Evolutionary conservation across 2,329 filamentous ascomycete genomes (phyloP).

Genomic region (Fusarium marasasianum): DNA sequence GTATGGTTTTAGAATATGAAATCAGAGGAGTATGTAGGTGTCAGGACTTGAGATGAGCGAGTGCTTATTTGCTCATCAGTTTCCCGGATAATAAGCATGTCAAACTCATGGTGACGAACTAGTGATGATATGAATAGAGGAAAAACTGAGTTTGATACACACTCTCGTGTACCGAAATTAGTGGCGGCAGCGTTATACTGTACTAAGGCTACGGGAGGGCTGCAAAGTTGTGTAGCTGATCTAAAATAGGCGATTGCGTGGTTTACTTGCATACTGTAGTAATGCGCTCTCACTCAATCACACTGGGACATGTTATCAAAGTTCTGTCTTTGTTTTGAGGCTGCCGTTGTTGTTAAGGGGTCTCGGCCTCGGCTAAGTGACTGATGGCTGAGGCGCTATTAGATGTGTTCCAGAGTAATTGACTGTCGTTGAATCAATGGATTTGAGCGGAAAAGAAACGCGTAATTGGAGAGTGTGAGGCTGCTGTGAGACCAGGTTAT

Average conservation of each 20-base stretch:
- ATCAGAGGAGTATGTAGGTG: neutral
- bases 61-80: neutral
- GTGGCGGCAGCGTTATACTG: slow-evolving; percentile 25
- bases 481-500: slow-evolving; percentile 12
- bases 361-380: slow-evolving; percentile 1
- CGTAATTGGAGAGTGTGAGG: slow-evolving; percentile 7
- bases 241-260: slow-evolving; percentile 13
- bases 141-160: slow-evolving; percentile 17
- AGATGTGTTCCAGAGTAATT: slow-evolving; percentile 28
- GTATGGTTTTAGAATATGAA: neutral
- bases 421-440: slow-evolving; percentile 12
- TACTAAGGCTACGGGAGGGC: slow-evolving; percentile 12
- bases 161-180: slow-evolving; percentile 9
- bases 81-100: neutral
- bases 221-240: slow-evolving; percentile 9
- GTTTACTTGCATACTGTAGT: slow-evolving; percentile 1
- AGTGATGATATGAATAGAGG: slow-evolving; percentile 6
- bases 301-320: neutral
- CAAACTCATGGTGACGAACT: slow-evolving; percentile 21
- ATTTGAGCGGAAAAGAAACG: neutral
- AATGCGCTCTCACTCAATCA: neutral
- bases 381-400: neutral
- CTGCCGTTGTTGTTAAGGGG: slow-evolving; percentile 3
- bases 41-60: neutral
- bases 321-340: neutral